Conservation (phyloP, 805 yeast genomes). For the Candida argentea region DNA sequence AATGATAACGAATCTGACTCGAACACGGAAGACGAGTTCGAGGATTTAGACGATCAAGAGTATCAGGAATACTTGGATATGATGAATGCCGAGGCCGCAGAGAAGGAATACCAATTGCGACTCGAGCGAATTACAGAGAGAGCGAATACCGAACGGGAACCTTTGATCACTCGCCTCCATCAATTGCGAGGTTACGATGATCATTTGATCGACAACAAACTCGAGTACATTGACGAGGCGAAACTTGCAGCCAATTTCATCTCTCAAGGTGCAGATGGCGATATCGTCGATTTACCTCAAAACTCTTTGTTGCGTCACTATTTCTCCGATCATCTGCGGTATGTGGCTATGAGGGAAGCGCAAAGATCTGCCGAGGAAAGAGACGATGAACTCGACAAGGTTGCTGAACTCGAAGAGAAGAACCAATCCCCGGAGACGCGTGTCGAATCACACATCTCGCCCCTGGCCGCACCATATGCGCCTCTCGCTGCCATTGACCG, state of each 20-base stretch:
- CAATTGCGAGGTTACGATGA: conserved; percentile 24
- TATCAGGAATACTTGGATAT: conserved; percentile 11
- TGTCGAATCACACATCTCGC: too few species aligned
- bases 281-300: conserved; percentile 8
- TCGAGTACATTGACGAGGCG: conserved; percentile 23
- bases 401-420: conserved; percentile 10
- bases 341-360: conserved; percentile 27
- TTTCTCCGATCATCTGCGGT: conserved; percentile 33
- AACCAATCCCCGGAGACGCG: too few species aligned
- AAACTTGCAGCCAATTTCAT: conserved; percentile 5
- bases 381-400: conserved; percentile 27
- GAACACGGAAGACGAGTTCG: conserved; percentile 5
- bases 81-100: conserved; percentile 15
- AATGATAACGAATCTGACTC: conserved; percentile 1
- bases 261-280: conserved; percentile 12
- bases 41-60: conserved; percentile 11
- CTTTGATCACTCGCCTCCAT: conserved; percentile 12
- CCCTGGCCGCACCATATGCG: conserved; percentile 6
- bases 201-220: conserved; percentile 25
- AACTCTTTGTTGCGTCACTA: conserved; percentile 12
- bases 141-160: conserved; percentile 11
- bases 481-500: not conserved
- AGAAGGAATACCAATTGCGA: conserved; percentile 10
- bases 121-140: conserved; percentile 6
- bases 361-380: conserved; percentile 33